Conservation (phyloP, 495 filamentous ascomycete genomes). For the Xylaria acuta region DNA sequence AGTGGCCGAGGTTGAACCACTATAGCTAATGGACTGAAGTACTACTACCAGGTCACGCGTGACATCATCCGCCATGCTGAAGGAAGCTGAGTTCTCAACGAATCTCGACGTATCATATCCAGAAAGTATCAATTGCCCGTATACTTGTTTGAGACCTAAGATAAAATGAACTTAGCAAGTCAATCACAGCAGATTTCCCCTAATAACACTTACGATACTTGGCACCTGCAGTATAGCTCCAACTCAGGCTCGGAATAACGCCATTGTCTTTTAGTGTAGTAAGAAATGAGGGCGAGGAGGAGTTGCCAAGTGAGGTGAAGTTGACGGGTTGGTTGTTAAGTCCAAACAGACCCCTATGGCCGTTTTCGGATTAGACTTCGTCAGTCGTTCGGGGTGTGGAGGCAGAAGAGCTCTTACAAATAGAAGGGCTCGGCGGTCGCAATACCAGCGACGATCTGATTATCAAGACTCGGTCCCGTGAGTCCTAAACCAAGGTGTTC, state of each 20-base stretch:
- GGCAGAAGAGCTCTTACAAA: conserved; percentile 41
- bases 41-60: conserved; percentile 57
- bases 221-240: conserved; percentile 64
- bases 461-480: conserved; percentile 50
- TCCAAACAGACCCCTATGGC: conserved; percentile 55
- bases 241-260: conserved; percentile 57
- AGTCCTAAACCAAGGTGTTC: conserved; percentile 59
- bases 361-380: background rate
- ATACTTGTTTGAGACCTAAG: conserved; percentile 54
- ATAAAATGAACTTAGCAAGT: conserved; percentile 18
- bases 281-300: conserved; percentile 54
- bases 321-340: conserved; percentile 57
- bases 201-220: conserved; percentile 49
- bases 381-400: background rate
- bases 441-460: conserved; percentile 57
- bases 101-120: conserved; percentile 63
- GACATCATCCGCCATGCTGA: conserved; percentile 56
- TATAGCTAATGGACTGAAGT: conserved; percentile 54
- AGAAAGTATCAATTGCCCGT: conserved; percentile 62
- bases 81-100: conserved; percentile 53
- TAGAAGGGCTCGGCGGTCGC: conserved; percentile 55
- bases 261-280: conserved; percentile 53
- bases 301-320: conserved; percentile 52
- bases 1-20: conserved; percentile 37
- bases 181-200: background rate